Conservation (phyloP, 352 stramenopile genomes). For the Phytophthora constricta region DNA sequence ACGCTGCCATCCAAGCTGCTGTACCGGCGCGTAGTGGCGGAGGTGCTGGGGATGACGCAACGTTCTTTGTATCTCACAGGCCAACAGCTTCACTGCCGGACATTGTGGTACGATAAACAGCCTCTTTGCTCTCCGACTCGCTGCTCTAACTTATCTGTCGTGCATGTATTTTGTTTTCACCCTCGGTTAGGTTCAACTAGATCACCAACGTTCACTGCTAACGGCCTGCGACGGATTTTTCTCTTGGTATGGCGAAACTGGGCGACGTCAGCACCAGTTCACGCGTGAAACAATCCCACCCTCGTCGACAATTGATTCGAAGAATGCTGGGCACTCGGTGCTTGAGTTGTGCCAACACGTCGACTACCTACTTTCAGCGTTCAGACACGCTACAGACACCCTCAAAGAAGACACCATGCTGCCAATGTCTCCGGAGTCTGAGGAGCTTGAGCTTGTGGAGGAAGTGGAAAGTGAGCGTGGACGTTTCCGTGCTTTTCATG, state of each 20-base stretch:
- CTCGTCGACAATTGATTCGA: slow-evolving; percentile 24
- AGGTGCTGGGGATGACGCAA: slow-evolving; percentile 40
- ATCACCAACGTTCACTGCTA: slow-evolving; percentile 22
- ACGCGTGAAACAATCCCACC: slow-evolving; percentile 68
- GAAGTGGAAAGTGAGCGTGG: slow-evolving; percentile 56
- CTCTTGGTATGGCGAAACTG: slow-evolving; percentile 44
- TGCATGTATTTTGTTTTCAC: background rate
- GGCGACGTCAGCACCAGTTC: slow-evolving; percentile 55
- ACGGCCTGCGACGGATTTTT: slow-evolving; percentile 52
- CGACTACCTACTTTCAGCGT: slow-evolving; percentile 40
- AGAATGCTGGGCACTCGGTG: slow-evolving; percentile 15
- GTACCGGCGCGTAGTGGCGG: slow-evolving; percentile 48
- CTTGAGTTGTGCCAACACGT: slow-evolving; percentile 42
- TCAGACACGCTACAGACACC: slow-evolving; percentile 13
- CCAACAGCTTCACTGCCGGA: slow-evolving; percentile 12
- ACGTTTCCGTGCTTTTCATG: slow-evolving; percentile 69
- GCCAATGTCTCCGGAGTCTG: background rate
- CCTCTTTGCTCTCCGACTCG: background rate
- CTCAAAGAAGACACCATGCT: background rate
- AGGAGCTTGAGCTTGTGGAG: slow-evolving; percentile 39
- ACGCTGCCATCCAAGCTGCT: slow-evolving; percentile 46
- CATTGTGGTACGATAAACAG: slow-evolving; percentile 31
- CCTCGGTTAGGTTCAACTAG: slow-evolving; percentile 27
- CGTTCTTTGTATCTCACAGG: slow-evolving; percentile 41
- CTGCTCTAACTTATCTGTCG: background rate